Evolutionary conservation across 805 yeast genomes (phyloP), one percentile per base, ranked within the genome.

Genomic region (Wickerhamomyces mucosus): DNA sequence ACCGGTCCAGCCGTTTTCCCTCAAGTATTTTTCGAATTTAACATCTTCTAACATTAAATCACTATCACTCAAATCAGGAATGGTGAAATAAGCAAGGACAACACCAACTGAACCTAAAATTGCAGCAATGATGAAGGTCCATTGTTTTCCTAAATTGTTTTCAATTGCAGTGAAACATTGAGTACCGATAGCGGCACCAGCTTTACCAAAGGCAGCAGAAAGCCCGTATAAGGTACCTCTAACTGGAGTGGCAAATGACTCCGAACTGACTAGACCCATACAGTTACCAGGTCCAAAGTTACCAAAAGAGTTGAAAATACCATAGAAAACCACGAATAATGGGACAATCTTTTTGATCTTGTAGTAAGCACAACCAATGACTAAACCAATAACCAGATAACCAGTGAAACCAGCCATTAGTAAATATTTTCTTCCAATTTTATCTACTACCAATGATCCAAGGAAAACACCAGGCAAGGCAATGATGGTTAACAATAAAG

Each of bases 151-250:
- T 40, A 77, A 59, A 47, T 78, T 54, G 25, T 46, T 54, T 55
- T 76, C 73, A 42, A 81, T 78, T 13, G 84, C 80, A 8, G 75
- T 71, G 57, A 82, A 81, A 13, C 69, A 68, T 50, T 76, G 71
- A 16, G 86, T 78, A 18, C 92, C 92, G 15, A 78, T 75, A 15
- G 78, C 86, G n/a, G 89, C 92, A 35, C 92, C 94, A 17, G 78
- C 79, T 53, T 81, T 81, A 35, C 92, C 92, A 29, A 78, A 60
- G 4, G 88, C 92, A 23, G 92, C 92, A 28, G 80, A 67, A 15
- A 81, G 43, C 23, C 89, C 89, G 45, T 81, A 81, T 30, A 71
- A 62, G 1, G 85, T 76, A 23, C 88, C 89, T 54, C 92, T 65
- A 26, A 81, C 73, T 11, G 83, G 80, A 7, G 88, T 78, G 14